A percentile compares a stretch with the other conserved stretches of the same genome.
Conservation (phyloP, 352 stramenopile genomes). For the Elongisporangium anandrum region DNA sequence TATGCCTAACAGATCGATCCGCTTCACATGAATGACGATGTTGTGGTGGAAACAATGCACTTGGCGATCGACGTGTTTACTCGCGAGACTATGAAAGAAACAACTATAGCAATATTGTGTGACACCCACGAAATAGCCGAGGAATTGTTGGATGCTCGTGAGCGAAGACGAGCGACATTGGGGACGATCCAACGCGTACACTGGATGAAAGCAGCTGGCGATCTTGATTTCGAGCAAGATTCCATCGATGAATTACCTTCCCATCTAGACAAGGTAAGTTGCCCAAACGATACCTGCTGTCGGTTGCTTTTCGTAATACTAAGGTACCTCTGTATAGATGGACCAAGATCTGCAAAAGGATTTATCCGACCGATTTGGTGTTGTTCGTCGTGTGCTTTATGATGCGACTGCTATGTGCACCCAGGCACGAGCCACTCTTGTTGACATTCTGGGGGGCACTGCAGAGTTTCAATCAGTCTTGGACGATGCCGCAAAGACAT, state of each 20-base stretch:
- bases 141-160: conserved; percentile 11
- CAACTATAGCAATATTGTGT: conserved; percentile 15
- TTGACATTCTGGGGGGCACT: conserved; percentile 14
- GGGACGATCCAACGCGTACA: conserved; percentile 15
- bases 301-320: background rate
- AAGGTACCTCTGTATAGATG: conserved; percentile 14
- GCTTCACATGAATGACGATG: conserved; percentile 24
- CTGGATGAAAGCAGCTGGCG: conserved; percentile 30
- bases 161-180: conserved; percentile 19
- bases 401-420: conserved; percentile 13
- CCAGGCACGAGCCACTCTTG: conserved; percentile 17
- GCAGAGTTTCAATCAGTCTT: conserved; percentile 23
- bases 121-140: conserved; percentile 12
- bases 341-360: conserved; percentile 14
- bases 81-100: conserved; percentile 8
- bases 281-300: too few species aligned
- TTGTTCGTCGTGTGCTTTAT: conserved; percentile 18
- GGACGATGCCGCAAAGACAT: conserved; percentile 10
- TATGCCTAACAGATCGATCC: conserved; percentile 14
- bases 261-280: conserved; percentile 18
- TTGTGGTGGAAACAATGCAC: conserved; percentile 30
- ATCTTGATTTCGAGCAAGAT: conserved; percentile 19
- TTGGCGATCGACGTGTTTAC: conserved; percentile 28
- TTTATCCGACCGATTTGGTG: conserved; percentile 20
- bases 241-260: conserved; percentile 9